These are phyloP conservation scores for Dactylellina sp. DNA, from an alignment of 2,329 filamentous ascomycete species.

Conservation along the genomic window DNA sequence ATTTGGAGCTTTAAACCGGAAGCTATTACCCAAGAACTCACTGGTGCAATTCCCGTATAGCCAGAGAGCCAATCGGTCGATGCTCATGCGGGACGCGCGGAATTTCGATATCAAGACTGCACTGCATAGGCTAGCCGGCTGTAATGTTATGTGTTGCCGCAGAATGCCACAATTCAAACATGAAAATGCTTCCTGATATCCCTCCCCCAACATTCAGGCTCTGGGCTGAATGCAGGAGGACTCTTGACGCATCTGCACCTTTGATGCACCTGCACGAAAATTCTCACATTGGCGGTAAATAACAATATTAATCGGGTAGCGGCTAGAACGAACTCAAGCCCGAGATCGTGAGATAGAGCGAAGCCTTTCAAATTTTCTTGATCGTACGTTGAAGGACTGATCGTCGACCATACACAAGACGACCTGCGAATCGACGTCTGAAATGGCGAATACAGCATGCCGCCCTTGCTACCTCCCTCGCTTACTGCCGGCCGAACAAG, in stretches of 20 bases:
- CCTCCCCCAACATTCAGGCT: background rate
- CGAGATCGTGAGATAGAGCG: too few species aligned
- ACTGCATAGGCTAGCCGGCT: background rate
- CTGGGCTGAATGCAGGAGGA: background rate
- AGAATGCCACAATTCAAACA: constrained; percentile 41
- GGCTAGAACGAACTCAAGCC: too few species aligned
- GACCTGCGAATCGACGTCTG: too few species aligned
- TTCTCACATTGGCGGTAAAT: background rate
- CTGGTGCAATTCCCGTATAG: too few species aligned
- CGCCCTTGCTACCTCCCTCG: constrained; percentile 5
- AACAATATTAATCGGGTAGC: too few species aligned
- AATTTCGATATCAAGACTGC: too few species aligned
- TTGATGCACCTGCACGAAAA: too few species aligned
- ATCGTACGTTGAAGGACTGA: background rate
- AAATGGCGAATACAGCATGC: too few species aligned
- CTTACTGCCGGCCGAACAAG: constrained; percentile 48
- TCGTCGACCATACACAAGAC: background rate
- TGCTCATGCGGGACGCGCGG: background rate
- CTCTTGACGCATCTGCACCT: background rate
- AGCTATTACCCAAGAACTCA: too few species aligned
- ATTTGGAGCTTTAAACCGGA: too few species aligned
- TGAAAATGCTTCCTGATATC: too few species aligned
- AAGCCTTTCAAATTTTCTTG: background rate
- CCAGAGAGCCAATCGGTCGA: background rate
- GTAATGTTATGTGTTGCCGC: constrained; percentile 41